Percentiles rank a stretch among this genome's conserved stretches.
Evolutionary conservation across 1,284 basidiomycete species (phyloP).

Genomic region (Pyrrhoderma lamaoense): DNA sequence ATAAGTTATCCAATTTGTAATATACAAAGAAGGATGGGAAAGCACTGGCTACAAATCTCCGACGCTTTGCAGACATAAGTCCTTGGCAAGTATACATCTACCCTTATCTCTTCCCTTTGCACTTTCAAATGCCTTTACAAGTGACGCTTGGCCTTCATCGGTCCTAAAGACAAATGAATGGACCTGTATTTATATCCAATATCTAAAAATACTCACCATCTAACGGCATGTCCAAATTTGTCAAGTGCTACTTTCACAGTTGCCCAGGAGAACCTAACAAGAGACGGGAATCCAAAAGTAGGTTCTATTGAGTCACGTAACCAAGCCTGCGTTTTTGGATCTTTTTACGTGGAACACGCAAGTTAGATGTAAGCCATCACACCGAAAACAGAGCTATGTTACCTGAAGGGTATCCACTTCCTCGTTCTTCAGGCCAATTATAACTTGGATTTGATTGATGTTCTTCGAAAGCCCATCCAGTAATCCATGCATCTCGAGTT

Average conservation of each 20-base stretch:
- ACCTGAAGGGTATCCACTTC: constrained; percentile 89
- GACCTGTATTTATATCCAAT: too few species aligned
- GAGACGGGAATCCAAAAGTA: constrained; percentile 87
- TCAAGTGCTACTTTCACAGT: constrained; percentile 87
- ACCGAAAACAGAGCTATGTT: constrained; percentile 18
- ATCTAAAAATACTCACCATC: constrained; percentile 57
- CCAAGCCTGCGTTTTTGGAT: constrained; percentile 91
- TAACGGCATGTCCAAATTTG: constrained; percentile 66
- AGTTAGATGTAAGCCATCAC: too few species aligned
- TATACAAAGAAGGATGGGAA: background rate
- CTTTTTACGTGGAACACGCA: constrained; percentile 30
- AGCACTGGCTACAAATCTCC: constrained; percentile 29
- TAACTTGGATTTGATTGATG: constrained; percentile 12
- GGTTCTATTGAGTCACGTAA: constrained; percentile 73
- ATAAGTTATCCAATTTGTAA: background rate
- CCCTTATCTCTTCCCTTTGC: constrained; percentile 64
- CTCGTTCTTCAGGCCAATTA: constrained; percentile 42
- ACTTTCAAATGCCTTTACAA: constrained; percentile 66
- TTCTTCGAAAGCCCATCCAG: constrained; percentile 48
- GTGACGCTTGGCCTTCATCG: constrained; percentile 73
- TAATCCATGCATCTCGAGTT: constrained; percentile 86
- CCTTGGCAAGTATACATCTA: constrained; percentile 58
- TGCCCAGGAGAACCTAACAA: constrained; percentile 94
- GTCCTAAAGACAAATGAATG: constrained; percentile 47
- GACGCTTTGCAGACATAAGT: constrained; percentile 66